These are phyloP conservation scores for Scenedesmus sp. DNA, from an alignment of 163 green algal species.

Conservation along the genomic window DNA sequence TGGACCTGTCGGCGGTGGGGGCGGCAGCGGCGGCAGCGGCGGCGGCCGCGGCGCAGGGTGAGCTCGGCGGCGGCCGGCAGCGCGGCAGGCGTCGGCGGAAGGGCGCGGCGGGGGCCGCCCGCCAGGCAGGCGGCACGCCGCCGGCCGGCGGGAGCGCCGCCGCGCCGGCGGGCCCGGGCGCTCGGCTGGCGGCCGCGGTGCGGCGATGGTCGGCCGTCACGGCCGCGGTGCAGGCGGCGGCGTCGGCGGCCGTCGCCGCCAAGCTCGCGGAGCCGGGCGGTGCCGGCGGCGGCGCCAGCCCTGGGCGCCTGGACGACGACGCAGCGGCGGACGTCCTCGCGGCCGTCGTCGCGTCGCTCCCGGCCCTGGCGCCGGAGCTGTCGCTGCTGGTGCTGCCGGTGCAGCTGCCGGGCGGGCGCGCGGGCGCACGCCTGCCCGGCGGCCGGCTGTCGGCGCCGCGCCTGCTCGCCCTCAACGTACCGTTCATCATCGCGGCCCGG, in stretches of 20 bases:
- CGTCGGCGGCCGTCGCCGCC: conserved; percentile 5
- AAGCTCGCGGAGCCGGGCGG: background rate
- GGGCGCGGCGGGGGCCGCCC: no score
- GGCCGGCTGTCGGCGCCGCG: conserved; percentile 8
- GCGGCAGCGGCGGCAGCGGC: background rate
- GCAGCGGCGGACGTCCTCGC: background rate
- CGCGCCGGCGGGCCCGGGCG: background rate
- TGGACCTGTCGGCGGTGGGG: background rate
- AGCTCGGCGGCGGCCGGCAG: background rate
- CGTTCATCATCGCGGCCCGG: conserved; percentile 14
- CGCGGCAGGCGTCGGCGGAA: background rate
- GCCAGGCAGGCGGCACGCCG: no score
- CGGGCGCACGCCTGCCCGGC: background rate
- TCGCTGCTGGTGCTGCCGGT: conserved; percentile 30
- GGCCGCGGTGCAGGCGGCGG: background rate
- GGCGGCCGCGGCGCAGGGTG: background rate
- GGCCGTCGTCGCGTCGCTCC: conserved; percentile 6
- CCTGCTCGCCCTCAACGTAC: conserved; percentile 30
- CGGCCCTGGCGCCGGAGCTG: conserved; percentile 9
- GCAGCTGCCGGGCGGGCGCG: conserved; percentile 13
- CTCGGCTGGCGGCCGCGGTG: background rate
- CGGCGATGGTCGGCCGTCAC: background rate
- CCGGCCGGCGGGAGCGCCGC: background rate
- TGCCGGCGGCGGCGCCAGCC: background rate
- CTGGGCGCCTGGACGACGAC: background rate